These are phyloP conservation scores for Pilaira anomala DNA, from an alignment of 192 early-diverging fungal genomes.

Conservation along the genomic window DNA sequence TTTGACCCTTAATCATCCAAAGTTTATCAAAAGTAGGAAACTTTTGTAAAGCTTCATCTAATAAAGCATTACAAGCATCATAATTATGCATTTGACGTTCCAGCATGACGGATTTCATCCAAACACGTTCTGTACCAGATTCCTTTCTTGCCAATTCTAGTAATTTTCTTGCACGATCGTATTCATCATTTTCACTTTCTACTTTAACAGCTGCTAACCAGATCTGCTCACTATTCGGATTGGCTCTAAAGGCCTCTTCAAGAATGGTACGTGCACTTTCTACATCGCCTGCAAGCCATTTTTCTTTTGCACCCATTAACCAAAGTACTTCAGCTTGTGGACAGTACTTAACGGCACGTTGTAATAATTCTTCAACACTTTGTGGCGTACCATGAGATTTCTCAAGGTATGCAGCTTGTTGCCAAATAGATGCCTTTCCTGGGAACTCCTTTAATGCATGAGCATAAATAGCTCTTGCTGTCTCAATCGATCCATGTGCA, in stretches of 20 bases:
- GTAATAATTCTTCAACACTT: slow-evolving; percentile 72
- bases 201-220: slow-evolving; percentile 96
- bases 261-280: slow-evolving; percentile 80
- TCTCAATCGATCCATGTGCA: slow-evolving; percentile 57
- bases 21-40: slow-evolving; percentile 84
- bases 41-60: slow-evolving; percentile 58
- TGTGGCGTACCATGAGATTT: slow-evolving; percentile 75
- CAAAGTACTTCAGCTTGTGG: slow-evolving; percentile 92
- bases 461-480: slow-evolving; percentile 86
- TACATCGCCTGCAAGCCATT: slow-evolving; percentile 83
- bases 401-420: slow-evolving; percentile 82
- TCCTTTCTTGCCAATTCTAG: slow-evolving; percentile 72
- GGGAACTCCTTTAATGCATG: slow-evolving; percentile 77
- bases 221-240: slow-evolving; percentile 88
- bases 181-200: slow-evolving; percentile 85
- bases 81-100: slow-evolving; percentile 71
- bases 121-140: slow-evolving; percentile 79
- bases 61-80: slow-evolving; percentile 63
- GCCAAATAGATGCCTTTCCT: slow-evolving; percentile 79
- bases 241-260: slow-evolving; percentile 83
- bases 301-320: slow-evolving; percentile 96
- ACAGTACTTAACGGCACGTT: slow-evolving; percentile 83
- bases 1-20: slow-evolving; percentile 92
- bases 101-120: slow-evolving; percentile 93
- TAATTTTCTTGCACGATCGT: slow-evolving; percentile 71